Conservation (phyloP, 257 asterid genomes). For the Ilex aquifolium region DNA sequence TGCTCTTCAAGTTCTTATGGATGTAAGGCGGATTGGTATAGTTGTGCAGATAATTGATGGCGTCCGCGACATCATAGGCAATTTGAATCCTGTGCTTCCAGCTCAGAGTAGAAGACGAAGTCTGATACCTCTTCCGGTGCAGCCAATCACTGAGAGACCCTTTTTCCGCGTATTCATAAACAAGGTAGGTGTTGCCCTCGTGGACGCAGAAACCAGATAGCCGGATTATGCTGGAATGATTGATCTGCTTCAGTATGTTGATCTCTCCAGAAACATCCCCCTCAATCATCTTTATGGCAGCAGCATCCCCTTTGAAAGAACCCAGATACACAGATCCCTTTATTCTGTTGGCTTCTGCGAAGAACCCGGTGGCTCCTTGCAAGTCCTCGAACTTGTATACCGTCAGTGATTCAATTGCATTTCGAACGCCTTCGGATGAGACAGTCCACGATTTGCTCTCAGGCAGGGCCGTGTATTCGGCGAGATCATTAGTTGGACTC, state of each 20-base stretch:
- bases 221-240: conserved; percentile 43
- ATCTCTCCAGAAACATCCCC: conserved; percentile 49
- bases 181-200: conserved; percentile 50
- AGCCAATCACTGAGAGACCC: conserved; percentile 45
- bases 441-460: conserved; percentile 23
- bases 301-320: conserved; percentile 49
- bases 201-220: conserved; percentile 57
- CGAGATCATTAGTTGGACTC: neutral
- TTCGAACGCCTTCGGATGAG: conserved; percentile 26
- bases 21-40: conserved; percentile 54
- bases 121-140: conserved; percentile 4
- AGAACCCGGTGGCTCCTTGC: conserved; percentile 39
- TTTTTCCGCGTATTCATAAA: conserved; percentile 49
- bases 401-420: conserved; percentile 37
- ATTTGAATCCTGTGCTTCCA: conserved; percentile 58
- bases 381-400: conserved; percentile 41
- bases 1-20: conserved; percentile 56
- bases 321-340: conserved; percentile 41
- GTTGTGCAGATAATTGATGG: conserved; percentile 57
- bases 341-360: conserved; percentile 35
- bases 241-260: conserved; percentile 39
- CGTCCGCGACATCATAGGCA: conserved; percentile 52
- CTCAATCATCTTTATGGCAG: conserved; percentile 49
- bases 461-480: neutral
- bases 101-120: conserved; percentile 6